Evolutionary conservation across 164 flowering plant species (phyloP).

Genomic region (Chimonanthus praecox): DNA sequence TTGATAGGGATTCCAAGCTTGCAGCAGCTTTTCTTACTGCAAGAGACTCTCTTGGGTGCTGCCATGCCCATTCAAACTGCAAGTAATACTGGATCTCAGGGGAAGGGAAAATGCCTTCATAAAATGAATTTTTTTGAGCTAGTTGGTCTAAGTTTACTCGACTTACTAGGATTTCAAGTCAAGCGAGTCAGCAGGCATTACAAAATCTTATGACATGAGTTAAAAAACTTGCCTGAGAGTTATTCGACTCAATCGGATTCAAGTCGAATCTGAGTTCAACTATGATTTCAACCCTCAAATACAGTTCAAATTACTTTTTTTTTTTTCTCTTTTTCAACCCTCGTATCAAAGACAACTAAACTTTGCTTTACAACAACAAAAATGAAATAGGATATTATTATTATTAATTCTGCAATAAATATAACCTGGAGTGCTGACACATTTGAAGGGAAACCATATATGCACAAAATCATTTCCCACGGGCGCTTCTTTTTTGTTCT

Average conservation of each 20-base stretch:
- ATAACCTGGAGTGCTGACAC: slow-evolving; percentile 83
- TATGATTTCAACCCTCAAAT: not conserved
- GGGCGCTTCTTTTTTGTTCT: slow-evolving; percentile 80
- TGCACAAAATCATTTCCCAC: slow-evolving; percentile 89
- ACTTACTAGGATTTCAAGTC: not conserved
- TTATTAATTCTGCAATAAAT: no score
- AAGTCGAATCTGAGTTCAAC: no score
- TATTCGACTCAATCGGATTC: not conserved
- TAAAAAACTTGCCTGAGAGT: not conserved
- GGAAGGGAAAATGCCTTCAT: no score
- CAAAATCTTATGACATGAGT: no score
- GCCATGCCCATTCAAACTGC: slow-evolving; percentile 99
- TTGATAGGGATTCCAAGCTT: slow-evolving; percentile 59
- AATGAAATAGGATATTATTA: not conserved
- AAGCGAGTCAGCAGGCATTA: no score
- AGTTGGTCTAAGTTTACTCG: not conserved
- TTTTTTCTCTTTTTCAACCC: not conserved
- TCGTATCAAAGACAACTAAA: not conserved
- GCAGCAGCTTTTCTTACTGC: slow-evolving; percentile 79
- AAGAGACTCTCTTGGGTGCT: slow-evolving; percentile 76
- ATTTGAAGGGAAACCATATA: slow-evolving; percentile 79
- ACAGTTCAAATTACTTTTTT: no score
- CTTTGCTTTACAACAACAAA: not conserved
- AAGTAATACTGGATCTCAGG: slow-evolving; percentile 2
- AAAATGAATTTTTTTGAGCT: no score